Base-by-base conservation (phyloP, 2,329 filamentous ascomycete species). In the Triangularia setosa region DNA sequence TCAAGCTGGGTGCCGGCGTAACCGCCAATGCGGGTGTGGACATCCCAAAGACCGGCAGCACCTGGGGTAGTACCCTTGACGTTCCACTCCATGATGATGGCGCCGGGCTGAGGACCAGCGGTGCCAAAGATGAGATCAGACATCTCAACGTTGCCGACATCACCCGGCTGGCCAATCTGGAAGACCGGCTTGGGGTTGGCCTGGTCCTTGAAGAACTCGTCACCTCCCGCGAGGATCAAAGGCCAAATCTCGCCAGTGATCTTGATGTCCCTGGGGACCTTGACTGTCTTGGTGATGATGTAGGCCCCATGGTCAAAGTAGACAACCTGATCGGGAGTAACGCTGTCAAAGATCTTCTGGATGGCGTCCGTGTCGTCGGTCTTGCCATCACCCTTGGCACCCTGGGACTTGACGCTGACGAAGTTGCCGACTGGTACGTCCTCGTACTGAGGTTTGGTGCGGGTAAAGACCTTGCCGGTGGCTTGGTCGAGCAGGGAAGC, bases 191-290 rank as follows among this genome's bases (percentile, higher is more conserved):
- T 86, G 48, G 93, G 93, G 74, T 93, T 91, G 69, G 80, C 78
- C 75, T 89, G 82, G 75, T 97, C 87, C 67, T 83, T 79, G 81
- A 97, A 98, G 68, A 84, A 83, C 33, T 78, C 82, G 72, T 79
- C 74, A 61, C 93, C 93, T 59, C 88, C 86, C 25, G 92, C 93
- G 83, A 97, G 90, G 75, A 98, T 90, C 67, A 96, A 79, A 2
- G 94, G 90, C 91, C 92, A 97, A 74, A 96, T 88, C 78, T 97
- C 93, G 72, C 94, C 94, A 7, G 91, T 91, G 74, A 98, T 93
- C 79, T 89, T 90, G 79, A 94, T 87, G 73, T 92, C 85, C 80
- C 90, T 90, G 64, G 90, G 90, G 8, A 93, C 83, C 69, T 85
- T 84, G 75, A 93, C 79, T 0, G 90, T 93, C 70, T 86, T 81